Evolutionary conservation across 768 basidiomycete genomes (phyloP).

Genomic region (Boletus subparvulus): DNA sequence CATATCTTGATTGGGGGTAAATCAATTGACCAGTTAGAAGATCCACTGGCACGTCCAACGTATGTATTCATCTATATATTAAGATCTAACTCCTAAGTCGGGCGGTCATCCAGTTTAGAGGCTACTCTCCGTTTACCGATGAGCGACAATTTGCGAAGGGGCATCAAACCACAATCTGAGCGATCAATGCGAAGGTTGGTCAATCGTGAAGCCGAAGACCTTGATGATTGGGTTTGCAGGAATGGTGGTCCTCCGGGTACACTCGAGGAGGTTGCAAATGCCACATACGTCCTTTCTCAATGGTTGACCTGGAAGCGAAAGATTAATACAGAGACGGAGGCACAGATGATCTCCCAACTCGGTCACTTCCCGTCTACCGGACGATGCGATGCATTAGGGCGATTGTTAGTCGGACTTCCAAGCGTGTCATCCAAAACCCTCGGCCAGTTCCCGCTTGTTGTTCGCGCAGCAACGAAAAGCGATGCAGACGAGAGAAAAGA

Average conservation of each 20-base stretch:
- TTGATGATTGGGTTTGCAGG: not conserved
- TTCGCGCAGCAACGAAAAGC: not conserved
- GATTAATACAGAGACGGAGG: not conserved
- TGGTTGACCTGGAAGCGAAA: not conserved
- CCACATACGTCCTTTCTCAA: not conserved
- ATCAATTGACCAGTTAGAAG: not conserved
- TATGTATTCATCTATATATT: not conserved
- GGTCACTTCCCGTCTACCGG: not conserved
- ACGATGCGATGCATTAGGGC: constrained; percentile 5
- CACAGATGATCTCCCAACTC: not conserved
- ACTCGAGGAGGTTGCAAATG: not conserved
- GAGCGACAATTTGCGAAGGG: not conserved
- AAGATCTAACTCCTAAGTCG: not conserved
- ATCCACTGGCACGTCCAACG: constrained; percentile 1
- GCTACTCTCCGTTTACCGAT: not conserved
- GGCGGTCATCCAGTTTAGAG: constrained; percentile 5
- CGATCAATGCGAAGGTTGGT: not conserved
- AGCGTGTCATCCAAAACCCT: not conserved
- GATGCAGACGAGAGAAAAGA: too few relatives aligned
- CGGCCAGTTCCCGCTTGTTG: not conserved
- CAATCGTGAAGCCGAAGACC: not conserved
- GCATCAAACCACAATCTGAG: not conserved
- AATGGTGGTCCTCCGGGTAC: not conserved
- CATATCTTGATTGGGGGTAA: not conserved
- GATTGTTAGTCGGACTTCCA: not conserved